Percentiles rank a stretch among this genome's conserved stretches.
Evolutionary conservation across 495 filamentous ascomycete genomes (phyloP).

Genomic region (Penicillium coffeae): DNA sequence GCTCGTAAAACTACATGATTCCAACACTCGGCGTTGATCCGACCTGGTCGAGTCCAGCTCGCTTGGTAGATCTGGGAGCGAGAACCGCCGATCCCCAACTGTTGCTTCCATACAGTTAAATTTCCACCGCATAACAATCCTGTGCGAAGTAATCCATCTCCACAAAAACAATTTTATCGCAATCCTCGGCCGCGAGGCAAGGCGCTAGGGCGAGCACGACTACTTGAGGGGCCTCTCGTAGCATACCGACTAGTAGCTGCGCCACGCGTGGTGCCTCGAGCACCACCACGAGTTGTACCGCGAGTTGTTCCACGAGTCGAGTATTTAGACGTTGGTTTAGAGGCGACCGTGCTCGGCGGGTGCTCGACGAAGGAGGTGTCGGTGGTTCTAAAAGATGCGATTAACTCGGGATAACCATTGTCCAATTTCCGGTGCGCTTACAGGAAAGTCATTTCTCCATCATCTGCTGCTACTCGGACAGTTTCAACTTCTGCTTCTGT

Average conservation of each 20-base stretch:
- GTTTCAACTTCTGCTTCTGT: slow-evolving; percentile 33
- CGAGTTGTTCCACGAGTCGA: slow-evolving; percentile 38
- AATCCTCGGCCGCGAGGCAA: slow-evolving; percentile 39
- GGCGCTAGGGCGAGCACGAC: slow-evolving; percentile 37
- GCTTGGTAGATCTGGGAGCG: too few relatives aligned
- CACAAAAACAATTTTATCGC: slow-evolving; percentile 8
- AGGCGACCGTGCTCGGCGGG: slow-evolving; percentile 59
- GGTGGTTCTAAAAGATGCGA: slow-evolving; percentile 61
- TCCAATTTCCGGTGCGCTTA: slow-evolving; percentile 42
- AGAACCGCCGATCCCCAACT: too few relatives aligned
- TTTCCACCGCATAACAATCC: background rate
- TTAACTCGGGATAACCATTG: too few relatives aligned
- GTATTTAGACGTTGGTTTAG: slow-evolving; percentile 63
- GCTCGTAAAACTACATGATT: too few relatives aligned
- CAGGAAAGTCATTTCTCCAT: slow-evolving; percentile 85
- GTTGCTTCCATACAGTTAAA: background rate
- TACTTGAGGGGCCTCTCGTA: slow-evolving; percentile 26
- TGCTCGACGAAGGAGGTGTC: slow-evolving; percentile 94
- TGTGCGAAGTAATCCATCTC: background rate
- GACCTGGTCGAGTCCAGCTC: too few relatives aligned
- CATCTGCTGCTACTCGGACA: slow-evolving; percentile 30
- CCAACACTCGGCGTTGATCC: too few relatives aligned
- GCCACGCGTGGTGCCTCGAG: slow-evolving; percentile 35
- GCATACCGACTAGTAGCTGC: slow-evolving; percentile 39
- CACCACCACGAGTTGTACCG: slow-evolving; percentile 27